phyloP scores from a whole-genome alignment of 164 flowering plant species.

The Annona cherimola region DNA sequence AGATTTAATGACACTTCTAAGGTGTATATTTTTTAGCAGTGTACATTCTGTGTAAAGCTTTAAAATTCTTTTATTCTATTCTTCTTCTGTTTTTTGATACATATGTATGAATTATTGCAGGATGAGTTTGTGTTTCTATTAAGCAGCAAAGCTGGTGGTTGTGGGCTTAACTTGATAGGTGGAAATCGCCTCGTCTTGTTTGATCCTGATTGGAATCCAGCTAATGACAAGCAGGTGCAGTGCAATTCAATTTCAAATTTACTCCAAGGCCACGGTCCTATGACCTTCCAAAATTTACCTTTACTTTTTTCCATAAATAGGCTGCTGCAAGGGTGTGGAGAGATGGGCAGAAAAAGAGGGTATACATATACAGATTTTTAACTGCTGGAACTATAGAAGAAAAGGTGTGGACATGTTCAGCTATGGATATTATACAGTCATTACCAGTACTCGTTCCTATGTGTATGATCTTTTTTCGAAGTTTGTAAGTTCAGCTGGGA shows the following conservation, averaged over 20 bases:
- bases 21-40: slow-evolving; percentile 33
- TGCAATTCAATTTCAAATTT: neutral
- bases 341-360: slow-evolving; percentile 99
- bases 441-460: neutral
- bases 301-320: slow-evolving; percentile 24
- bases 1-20: slow-evolving; percentile 72
- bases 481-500: neutral
- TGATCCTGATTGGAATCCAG: slow-evolving; percentile 99
- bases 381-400: slow-evolving; percentile 98
- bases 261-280: neutral
- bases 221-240: slow-evolving; percentile 93
- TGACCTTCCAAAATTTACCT: neutral
- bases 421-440: neutral
- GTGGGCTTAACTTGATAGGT: slow-evolving; percentile 97
- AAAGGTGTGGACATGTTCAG: slow-evolving; percentile 51
- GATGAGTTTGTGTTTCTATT: slow-evolving; percentile 96
- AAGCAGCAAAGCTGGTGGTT: slow-evolving; percentile 99
- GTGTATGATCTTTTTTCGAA: neutral
- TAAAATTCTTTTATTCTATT: neutral
- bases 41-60: neutral
- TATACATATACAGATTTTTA: slow-evolving; percentile 89
- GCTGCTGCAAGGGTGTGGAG: slow-evolving; percentile 99
- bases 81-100: slow-evolving; percentile 3
- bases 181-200: slow-evolving; percentile 91
- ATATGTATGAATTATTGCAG: slow-evolving; percentile 35